Conservation (phyloP, 805 yeast species). For the Wickerhamomyces ciferrii region DNA sequence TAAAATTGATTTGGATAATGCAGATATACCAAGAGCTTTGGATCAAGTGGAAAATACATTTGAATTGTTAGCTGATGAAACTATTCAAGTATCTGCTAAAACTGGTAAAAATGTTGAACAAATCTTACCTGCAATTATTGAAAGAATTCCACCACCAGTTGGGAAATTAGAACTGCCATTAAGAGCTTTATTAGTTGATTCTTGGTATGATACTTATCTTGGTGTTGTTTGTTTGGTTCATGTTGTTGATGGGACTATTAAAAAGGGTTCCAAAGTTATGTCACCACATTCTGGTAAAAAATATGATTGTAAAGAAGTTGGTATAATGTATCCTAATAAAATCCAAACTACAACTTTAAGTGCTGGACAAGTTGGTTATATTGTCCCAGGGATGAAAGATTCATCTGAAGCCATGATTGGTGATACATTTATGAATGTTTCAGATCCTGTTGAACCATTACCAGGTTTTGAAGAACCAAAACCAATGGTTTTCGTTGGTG, state of each 20-base stretch:
- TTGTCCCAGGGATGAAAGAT: conserved; percentile 91
- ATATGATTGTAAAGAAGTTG: conserved; percentile 89
- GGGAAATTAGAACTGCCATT: conserved; percentile 51
- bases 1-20: conserved; percentile 85
- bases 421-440: conserved; percentile 73
- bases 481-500: conserved; percentile 98
- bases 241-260: conserved; percentile 77
- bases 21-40: conserved; percentile 74
- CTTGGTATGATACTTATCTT: conserved; percentile 92
- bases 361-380: conserved; percentile 94
- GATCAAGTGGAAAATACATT: conserved; percentile 84
- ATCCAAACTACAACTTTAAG: conserved; percentile 53
- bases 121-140: conserved; percentile 78
- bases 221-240: conserved; percentile 87
- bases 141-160: conserved; percentile 73
- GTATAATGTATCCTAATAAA: conserved; percentile 92
- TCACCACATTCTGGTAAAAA: conserved; percentile 72
- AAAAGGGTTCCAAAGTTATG: conserved; percentile 67
- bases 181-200: conserved; percentile 83
- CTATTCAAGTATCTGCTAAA: conserved; percentile 86
- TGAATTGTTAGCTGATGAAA: conserved; percentile 69
- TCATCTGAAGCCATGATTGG: conserved; percentile 86
- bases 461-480: conserved; percentile 97
- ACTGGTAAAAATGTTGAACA: conserved; percentile 77
- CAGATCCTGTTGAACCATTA: conserved; percentile 61